phyloP scores from a whole-genome alignment of 805 yeast genomes.

The Ogataea pignaliae region DNA sequence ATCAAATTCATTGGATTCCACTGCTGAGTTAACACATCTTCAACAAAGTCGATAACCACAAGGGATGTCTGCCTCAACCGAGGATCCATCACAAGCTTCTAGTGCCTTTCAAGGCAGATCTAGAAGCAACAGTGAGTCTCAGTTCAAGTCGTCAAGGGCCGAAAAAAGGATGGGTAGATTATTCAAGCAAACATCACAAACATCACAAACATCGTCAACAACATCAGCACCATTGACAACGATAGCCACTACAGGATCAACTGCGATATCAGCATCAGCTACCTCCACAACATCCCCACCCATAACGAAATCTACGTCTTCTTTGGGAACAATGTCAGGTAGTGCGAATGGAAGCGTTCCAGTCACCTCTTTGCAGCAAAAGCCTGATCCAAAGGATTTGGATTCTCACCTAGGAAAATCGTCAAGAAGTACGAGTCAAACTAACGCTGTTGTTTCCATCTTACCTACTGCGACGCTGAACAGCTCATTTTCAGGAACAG shows the following conservation, averaged over 20 bases:
- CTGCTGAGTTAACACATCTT: too few species aligned
- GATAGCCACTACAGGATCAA: slow-evolving; percentile 1
- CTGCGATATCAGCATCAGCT: slow-evolving; percentile 3
- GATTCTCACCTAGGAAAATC: slow-evolving; percentile 17
- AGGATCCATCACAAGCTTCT: slow-evolving; percentile 4
- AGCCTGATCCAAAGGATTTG: slow-evolving; percentile 18
- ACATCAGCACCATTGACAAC: slow-evolving; percentile 5
- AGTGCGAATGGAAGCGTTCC: too few species aligned
- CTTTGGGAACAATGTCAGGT: too few species aligned
- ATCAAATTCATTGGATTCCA: too few species aligned
- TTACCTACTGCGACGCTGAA: not conserved
- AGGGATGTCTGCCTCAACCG: slow-evolving; percentile 4
- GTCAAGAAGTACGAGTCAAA: slow-evolving; percentile 13
- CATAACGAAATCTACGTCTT: slow-evolving; percentile 4
- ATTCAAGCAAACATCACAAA: slow-evolving; percentile 21
- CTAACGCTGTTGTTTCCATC: slow-evolving; percentile 2
- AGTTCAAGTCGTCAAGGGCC: slow-evolving; percentile 26
- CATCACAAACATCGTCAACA: slow-evolving; percentile 4
- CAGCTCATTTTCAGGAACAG: slow-evolving; percentile 3
- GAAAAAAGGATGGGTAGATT: slow-evolving; percentile 33
- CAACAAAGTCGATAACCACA: too few species aligned
- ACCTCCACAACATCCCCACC: slow-evolving; percentile 2
- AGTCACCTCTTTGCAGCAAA: slow-evolving; percentile 2
- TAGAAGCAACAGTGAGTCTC: slow-evolving; percentile 28
- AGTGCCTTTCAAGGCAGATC: slow-evolving; percentile 15